Conservation (phyloP, 371 early-diverging fungal genomes). For the Chytridium lagenaria region DNA sequence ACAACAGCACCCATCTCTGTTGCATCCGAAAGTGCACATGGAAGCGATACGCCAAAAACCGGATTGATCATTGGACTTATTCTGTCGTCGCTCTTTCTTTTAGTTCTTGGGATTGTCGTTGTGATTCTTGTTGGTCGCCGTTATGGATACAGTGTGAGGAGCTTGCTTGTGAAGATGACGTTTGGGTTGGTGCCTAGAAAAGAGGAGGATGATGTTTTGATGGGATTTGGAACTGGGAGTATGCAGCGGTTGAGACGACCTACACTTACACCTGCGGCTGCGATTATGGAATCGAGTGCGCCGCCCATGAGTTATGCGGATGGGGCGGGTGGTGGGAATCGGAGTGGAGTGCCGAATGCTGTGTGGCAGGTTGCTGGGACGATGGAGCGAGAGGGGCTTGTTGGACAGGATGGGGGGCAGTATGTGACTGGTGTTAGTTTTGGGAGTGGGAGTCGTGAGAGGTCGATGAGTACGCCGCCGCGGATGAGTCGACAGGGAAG, state of each 20-base stretch:
- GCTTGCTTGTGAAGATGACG: neutral
- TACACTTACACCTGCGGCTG: neutral
- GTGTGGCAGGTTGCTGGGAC: neutral
- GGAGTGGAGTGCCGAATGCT: neutral
- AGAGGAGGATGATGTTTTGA: neutral
- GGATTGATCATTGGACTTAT: neutral
- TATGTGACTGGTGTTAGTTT: neutral
- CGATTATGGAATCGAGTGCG: neutral
- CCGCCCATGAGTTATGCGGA: neutral
- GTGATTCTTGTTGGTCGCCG: neutral
- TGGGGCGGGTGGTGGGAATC: neutral
- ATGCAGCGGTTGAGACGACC: neutral
- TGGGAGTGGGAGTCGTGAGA: neutral
- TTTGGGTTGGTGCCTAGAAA: neutral
- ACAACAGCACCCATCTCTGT: too few species aligned
- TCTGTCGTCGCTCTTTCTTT: neutral
- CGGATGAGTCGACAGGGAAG: neutral
- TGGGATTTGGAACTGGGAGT: neutral
- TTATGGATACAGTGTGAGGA: neutral
- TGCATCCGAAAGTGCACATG: too few species aligned
- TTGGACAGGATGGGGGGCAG: neutral
- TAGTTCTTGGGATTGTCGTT: neutral
- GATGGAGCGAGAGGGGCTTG: conserved; percentile 5
- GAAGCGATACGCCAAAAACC: neutral
- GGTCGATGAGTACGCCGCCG: neutral